Evolutionary conservation across 352 stramenopile species (phyloP).

Genomic region (Pythium phragmitis): DNA sequence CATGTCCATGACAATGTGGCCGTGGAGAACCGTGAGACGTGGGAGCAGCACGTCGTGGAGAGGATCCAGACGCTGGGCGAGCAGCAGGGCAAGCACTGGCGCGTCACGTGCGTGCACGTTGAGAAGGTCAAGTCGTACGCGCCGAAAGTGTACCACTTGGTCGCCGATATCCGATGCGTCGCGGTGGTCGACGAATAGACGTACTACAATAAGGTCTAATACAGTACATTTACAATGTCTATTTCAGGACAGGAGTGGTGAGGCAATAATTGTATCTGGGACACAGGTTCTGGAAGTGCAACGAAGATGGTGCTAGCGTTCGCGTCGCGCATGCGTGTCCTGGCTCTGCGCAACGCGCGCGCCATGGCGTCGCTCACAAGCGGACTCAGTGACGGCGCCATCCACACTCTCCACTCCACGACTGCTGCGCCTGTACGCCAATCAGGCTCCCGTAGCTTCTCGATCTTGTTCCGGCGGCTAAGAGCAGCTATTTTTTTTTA

Average conservation of each 20-base stretch:
- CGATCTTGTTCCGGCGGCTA: neutral
- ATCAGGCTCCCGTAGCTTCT: neutral
- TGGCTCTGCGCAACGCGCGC: constrained; percentile 6
- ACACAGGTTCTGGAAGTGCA: neutral
- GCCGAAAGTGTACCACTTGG: constrained; percentile 87
- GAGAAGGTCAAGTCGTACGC: constrained; percentile 93
- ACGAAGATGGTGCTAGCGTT: constrained; percentile 14
- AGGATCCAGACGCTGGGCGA: constrained; percentile 50
- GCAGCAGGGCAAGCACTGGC: constrained; percentile 57
- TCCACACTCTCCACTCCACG: neutral
- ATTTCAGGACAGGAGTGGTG: neutral
- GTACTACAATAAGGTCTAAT: neutral
- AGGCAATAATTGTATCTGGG: neutral
- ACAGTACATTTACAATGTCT: neutral
- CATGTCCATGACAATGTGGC: constrained; percentile 96
- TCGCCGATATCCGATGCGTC: constrained; percentile 63
- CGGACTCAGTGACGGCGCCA: neutral
- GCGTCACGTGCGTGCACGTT: constrained; percentile 81
- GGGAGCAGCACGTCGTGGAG: constrained; percentile 63
- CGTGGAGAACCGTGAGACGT: constrained; percentile 74
- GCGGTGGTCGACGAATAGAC: constrained; percentile 14
- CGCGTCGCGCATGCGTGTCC: constrained; percentile 3
- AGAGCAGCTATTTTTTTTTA: neutral
- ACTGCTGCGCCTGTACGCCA: constrained; percentile 3
- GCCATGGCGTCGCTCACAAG: neutral